These are phyloP conservation scores for Mycoemilia scoparia DNA, from an alignment of 192 early-diverging fungal genomes.

Conservation along the genomic window DNA sequence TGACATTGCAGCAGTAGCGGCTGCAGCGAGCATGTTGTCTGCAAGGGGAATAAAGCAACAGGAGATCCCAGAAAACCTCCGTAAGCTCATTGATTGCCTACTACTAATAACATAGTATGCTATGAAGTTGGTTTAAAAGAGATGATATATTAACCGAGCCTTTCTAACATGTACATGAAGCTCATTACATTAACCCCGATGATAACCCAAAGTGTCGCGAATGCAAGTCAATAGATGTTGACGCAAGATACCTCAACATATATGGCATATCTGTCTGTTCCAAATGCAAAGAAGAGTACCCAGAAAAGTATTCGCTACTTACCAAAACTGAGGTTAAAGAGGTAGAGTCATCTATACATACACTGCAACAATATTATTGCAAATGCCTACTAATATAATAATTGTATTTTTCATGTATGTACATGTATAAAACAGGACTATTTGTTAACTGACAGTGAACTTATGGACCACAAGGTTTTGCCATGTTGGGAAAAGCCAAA, in stretches of 20 bases:
- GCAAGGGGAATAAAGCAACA: constrained; percentile 17
- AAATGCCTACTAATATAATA: not conserved
- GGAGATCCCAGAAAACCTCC: constrained; percentile 21
- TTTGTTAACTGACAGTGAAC: constrained; percentile 84
- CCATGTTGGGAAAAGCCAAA: constrained; percentile 80
- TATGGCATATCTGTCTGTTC: constrained; percentile 64
- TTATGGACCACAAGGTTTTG: constrained; percentile 57
- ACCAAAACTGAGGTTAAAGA: constrained; percentile 92
- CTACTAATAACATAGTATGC: not conserved
- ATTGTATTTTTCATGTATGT: not conserved
- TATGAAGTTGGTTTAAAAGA: constrained; percentile 4
- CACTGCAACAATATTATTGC: not conserved
- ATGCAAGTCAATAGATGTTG: constrained; percentile 71
- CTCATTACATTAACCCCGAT: constrained; percentile 19
- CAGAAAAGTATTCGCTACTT: constrained; percentile 81
- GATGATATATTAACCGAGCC: constrained; percentile 1
- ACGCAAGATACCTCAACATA: constrained; percentile 46
- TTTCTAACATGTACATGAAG: not conserved
- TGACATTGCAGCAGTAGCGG: constrained; percentile 5
- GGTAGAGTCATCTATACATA: constrained; percentile 12
- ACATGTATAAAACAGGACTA: constrained; percentile 49
- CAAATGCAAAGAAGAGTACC: constrained; percentile 46
- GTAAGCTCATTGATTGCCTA: constrained; percentile 11
- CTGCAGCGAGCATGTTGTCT: not conserved
- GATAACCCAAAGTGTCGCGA: constrained; percentile 60